Evolutionary conservation across 352 stramenopile species (phyloP).

Genomic region (Phytophthora pini): DNA sequence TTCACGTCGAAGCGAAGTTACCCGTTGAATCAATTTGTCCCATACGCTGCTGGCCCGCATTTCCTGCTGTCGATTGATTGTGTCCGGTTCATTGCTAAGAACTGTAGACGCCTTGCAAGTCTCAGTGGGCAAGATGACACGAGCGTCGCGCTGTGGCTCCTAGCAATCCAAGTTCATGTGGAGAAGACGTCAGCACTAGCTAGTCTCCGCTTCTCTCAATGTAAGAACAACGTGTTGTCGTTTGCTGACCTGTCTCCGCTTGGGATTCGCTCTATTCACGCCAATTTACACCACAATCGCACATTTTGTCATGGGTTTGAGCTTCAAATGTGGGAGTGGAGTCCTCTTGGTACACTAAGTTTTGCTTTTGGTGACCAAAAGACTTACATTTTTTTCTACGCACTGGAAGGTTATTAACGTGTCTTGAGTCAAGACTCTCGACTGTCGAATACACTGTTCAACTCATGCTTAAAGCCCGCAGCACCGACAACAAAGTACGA

Average conservation of each 20-base stretch:
- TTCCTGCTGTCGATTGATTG: conserved; percentile 58
- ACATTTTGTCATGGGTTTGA: conserved; percentile 12
- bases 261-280: conserved; percentile 12
- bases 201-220: neutral
- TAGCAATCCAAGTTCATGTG: conserved; percentile 55
- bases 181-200: conserved; percentile 1
- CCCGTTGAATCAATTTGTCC: conserved; percentile 32
- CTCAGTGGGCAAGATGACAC: conserved; percentile 59
- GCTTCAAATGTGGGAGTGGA: neutral
- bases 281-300: conserved; percentile 4
- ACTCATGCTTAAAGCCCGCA: too few species aligned
- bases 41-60: conserved; percentile 45
- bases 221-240: conserved; percentile 9
- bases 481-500: too few species aligned
- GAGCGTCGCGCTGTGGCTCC: conserved; percentile 60
- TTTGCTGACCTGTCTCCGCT: conserved; percentile 15
- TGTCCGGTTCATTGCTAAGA: conserved; percentile 46
- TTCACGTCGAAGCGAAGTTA: conserved; percentile 22
- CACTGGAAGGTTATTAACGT: too few species aligned
- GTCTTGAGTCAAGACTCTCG: too few species aligned
- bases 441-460: too few species aligned
- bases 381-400: neutral
- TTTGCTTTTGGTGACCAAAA: too few species aligned
- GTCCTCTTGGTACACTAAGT: neutral
- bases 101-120: conserved; percentile 30